Evolutionary conservation across 176 grass and related monocot species (phyloP).

Genomic region (Carex parvula): DNA sequence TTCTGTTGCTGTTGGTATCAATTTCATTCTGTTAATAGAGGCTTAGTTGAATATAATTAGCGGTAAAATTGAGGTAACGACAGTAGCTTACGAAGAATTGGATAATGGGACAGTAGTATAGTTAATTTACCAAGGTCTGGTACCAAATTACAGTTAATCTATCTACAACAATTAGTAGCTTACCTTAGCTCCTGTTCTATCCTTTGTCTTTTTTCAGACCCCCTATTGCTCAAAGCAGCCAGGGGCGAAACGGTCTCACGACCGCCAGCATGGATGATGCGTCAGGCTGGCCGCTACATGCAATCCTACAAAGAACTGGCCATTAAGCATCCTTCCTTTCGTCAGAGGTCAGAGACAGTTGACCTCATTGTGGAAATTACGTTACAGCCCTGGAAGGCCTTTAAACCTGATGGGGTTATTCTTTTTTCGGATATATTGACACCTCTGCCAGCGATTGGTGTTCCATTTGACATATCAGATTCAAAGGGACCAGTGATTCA

Average conservation of each 20-base stretch:
- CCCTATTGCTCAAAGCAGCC: conserved; percentile 72
- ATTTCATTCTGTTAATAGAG: neutral
- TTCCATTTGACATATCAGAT: conserved; percentile 92
- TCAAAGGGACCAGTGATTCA: conserved; percentile 80
- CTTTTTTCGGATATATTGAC: conserved; percentile 97
- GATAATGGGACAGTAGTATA: neutral
- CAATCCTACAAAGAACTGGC: conserved; percentile 80
- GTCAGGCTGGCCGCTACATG: conserved; percentile 98
- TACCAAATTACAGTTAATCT: neutral
- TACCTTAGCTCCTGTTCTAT: neutral
- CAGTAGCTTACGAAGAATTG: too few species aligned
- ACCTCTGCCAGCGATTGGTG: conserved; percentile 82
- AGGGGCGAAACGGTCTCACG: conserved; percentile 56
- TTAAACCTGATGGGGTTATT: conserved; percentile 91
- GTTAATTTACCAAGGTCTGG: neutral
- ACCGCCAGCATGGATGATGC: conserved; percentile 98
- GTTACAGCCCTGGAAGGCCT: conserved; percentile 84
- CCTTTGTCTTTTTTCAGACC: conserved; percentile 37
- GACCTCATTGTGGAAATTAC: conserved; percentile 95
- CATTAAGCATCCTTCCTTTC: conserved; percentile 81
- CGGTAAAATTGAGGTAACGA: neutral
- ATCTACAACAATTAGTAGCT: neutral
- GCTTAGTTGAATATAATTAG: neutral
- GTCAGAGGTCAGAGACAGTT: conserved; percentile 80
- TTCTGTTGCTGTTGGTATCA: neutral